Evolutionary conservation across 1,139 yeast genomes (phyloP).

Genomic region (Suhomyces coccinellae): DNA sequence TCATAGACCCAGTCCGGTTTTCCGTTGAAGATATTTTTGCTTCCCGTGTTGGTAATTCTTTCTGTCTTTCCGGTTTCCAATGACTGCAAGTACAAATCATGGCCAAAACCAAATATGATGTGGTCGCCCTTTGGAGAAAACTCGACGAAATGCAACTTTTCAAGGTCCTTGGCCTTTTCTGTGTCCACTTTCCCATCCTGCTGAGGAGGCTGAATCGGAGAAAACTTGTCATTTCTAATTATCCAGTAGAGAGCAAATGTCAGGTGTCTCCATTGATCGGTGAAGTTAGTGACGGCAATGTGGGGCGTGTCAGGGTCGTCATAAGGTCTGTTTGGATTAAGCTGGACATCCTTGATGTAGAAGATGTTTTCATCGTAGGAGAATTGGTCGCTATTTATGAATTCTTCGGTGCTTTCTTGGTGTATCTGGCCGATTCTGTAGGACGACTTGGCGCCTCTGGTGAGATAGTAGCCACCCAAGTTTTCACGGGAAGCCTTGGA

Average conservation of each 20-base stretch:
- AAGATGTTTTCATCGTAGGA: constrained; percentile 36
- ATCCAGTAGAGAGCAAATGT: constrained; percentile 67
- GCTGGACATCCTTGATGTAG: constrained; percentile 27
- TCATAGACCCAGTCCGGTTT: constrained; percentile 97
- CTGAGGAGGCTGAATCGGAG: constrained; percentile 39
- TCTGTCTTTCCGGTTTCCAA: constrained; percentile 24
- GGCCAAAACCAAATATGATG: constrained; percentile 65
- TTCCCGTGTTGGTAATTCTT: constrained; percentile 69
- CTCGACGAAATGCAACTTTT: constrained; percentile 53
- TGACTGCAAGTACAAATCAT: constrained; percentile 59
- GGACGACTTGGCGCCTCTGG: constrained; percentile 19
- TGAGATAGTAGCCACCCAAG: constrained; percentile 35
- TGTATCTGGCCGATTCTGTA: constrained; percentile 26
- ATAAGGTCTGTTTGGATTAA: constrained; percentile 37
- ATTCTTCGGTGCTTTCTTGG: constrained; percentile 17
- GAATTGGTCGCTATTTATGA: constrained; percentile 31
- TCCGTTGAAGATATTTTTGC: constrained; percentile 70
- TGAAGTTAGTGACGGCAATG: constrained; percentile 35
- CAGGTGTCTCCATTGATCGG: constrained; percentile 72
- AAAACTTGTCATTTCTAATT: constrained; percentile 26
- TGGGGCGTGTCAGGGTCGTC: constrained; percentile 31
- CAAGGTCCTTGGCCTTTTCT: constrained; percentile 19
- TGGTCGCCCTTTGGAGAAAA: constrained; percentile 76
- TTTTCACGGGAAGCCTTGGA: constrained; percentile 7
- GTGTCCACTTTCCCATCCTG: not conserved